Evolutionary conservation across 306 rosid genomes (phyloP), one percentile per base, ranked within the genome.

Genomic region (Crataegus laevigata): DNA sequence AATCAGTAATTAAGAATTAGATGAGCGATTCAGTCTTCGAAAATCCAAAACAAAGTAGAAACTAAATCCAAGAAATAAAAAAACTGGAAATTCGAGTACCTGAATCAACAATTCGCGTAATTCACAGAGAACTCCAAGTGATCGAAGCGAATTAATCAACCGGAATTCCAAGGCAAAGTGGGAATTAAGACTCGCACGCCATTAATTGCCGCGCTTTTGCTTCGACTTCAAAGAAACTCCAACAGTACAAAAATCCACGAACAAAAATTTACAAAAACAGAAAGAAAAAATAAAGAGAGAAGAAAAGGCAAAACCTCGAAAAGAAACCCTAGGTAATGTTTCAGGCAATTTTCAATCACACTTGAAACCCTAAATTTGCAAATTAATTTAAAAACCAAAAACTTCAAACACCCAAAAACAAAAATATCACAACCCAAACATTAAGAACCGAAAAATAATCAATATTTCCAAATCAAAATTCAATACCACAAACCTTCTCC

Each of bases 141-240:
- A 83, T 76, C 73, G 22, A 74, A 66, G 12, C 38, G 69, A 61
- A 61, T 13, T 14, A 28, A 61, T 13, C 3, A 71, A 81, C 66
- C 77, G 72, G 72, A 18, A 4, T 61, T 57, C 64, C 78, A 73
- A 74, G 3, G 78, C 72, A 25, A 30, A 25, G 45, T n/a, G 32
- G 60, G 60, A 63, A 76, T 82, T 42, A 79, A 84, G 82, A 69
- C 85, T 84, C 74, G 71, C 32, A 87, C 86, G 77, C 43, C 82
- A 75, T 63, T 11, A 18, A 6, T 68, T 45, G 72, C 57, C 75
- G 72, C 83, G 76, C 79, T 66, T 66, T 84, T 76, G 93, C 89
- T 88, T 87, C 67, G 73, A 88, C 83, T 87, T 84, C 79, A 87
- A 71, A 63, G 66, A 68, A 68, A 75, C 60, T 55, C 18, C 28